Conservation (phyloP, 345 rosid species). For the Melastoma malabathricum region DNA sequence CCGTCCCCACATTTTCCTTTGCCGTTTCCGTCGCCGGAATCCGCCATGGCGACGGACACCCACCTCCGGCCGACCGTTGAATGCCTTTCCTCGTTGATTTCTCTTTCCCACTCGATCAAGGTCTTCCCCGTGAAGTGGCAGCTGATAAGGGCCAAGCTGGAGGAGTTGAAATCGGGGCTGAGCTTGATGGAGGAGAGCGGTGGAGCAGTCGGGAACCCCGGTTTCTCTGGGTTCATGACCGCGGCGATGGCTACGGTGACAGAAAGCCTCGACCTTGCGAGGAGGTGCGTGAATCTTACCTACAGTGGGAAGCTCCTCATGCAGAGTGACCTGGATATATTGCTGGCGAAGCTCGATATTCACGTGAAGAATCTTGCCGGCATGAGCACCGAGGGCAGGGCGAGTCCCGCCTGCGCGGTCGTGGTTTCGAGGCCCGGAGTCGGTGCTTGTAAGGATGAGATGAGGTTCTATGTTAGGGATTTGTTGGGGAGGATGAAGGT, state of each 20-base stretch:
- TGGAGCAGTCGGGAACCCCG: no score
- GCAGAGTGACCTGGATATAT: slow-evolving; percentile 84
- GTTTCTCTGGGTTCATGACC: slow-evolving; percentile 5
- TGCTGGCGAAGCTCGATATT: slow-evolving; percentile 39
- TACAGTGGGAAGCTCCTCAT: slow-evolving; percentile 87
- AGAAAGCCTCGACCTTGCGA: slow-evolving; percentile 52
- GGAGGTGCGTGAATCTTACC: slow-evolving; percentile 54
- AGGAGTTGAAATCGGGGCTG: slow-evolving; percentile 2
- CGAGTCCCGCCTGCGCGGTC: slow-evolving; percentile 57
- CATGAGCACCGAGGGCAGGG: slow-evolving; percentile 47
- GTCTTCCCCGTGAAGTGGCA: slow-evolving; percentile 5
- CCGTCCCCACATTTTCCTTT: no score
- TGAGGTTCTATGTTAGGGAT: slow-evolving; percentile 73
- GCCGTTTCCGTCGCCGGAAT: no score
- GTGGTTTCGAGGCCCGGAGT: slow-evolving; percentile 62
- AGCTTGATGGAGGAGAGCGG: not conserved
- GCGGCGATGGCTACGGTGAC: slow-evolving; percentile 22
- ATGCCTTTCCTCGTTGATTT: slow-evolving; percentile 2
- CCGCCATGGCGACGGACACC: not conserved
- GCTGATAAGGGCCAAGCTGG: slow-evolving; percentile 2
- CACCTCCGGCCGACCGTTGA: not conserved
- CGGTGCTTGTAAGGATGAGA: slow-evolving; percentile 61
- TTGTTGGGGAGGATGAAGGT: slow-evolving; percentile 79
- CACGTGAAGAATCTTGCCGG: slow-evolving; percentile 43
- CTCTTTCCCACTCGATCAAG: not conserved